A percentile compares a stretch with the other conserved stretches of the same genome.
Evolutionary conservation across 305 asterid species (phyloP).

Genomic region (Withania somnifera): DNA sequence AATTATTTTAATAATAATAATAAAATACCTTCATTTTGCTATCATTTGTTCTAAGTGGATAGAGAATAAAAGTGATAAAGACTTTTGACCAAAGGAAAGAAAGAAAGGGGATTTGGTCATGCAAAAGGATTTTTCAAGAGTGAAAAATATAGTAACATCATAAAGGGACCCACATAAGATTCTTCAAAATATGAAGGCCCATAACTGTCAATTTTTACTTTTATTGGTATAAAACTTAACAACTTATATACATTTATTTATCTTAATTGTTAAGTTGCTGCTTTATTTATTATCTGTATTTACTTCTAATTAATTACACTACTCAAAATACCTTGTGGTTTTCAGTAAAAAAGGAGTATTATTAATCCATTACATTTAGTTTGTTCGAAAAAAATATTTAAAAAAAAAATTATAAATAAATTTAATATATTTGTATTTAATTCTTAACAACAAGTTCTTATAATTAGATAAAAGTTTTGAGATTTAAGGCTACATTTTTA

Average conservation of each 20-base stretch:
- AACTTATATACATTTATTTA: neutral
- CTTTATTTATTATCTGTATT: neutral
- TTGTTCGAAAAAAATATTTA: too few relatives aligned
- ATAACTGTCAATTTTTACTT: neutral
- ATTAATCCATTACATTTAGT: too few relatives aligned
- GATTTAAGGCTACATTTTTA: too few relatives aligned
- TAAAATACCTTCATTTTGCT: neutral
- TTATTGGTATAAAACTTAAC: neutral
- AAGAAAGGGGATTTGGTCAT: neutral
- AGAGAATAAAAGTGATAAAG: neutral
- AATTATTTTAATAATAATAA: neutral
- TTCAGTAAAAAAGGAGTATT: neutral
- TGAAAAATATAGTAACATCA: neutral
- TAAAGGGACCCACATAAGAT: neutral
- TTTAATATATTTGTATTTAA: too few relatives aligned
- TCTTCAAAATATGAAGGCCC: neutral
- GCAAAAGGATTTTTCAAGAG: neutral
- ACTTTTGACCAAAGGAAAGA: neutral
- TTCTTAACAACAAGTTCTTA: too few relatives aligned
- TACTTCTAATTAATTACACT: neutral
- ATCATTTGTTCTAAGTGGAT: neutral
- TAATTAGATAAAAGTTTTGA: too few relatives aligned
- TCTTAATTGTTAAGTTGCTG: neutral
- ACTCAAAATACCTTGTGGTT: neutral
- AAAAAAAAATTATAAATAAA: too few relatives aligned